Percentiles rank a stretch among this genome's conserved stretches.
Conservation (phyloP, 2,329 filamentous ascomycete genomes). For the Trematosphaeria pertusa region DNA sequence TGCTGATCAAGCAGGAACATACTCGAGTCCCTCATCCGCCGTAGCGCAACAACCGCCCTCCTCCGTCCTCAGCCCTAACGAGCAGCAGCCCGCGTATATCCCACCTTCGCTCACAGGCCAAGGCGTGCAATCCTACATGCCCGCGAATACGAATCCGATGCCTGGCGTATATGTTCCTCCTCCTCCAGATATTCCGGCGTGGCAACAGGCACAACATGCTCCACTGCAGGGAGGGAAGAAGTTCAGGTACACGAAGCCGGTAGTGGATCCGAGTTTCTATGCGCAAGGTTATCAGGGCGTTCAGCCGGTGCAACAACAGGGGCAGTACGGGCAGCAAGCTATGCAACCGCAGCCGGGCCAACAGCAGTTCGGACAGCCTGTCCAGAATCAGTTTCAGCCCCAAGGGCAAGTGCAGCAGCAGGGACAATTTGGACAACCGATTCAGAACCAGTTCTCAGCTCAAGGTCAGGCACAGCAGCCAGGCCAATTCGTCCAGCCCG, state of each 20-base stretch:
- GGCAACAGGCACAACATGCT: slow-evolving; percentile 46
- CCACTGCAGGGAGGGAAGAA: slow-evolving; percentile 41
- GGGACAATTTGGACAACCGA: slow-evolving; percentile 15
- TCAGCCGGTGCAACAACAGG: slow-evolving; percentile 22
- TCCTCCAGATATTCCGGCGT: slow-evolving; percentile 45
- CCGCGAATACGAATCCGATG: slow-evolving; percentile 43
- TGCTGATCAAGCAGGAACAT: slow-evolving; percentile 25
- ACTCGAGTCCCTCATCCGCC: slow-evolving; percentile 25
- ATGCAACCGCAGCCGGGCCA: slow-evolving; percentile 19
- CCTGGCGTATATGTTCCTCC: slow-evolving; percentile 46
- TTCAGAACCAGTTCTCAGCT: slow-evolving; percentile 15
- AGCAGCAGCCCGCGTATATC: slow-evolving; percentile 42
- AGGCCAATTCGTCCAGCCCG: slow-evolving; percentile 19
- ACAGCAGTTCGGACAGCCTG: slow-evolving; percentile 21
- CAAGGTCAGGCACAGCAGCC: slow-evolving; percentile 19
- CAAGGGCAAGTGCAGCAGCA: slow-evolving; percentile 18
- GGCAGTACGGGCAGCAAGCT: slow-evolving; percentile 22
- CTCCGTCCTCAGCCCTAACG: slow-evolving; percentile 39
- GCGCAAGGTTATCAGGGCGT: slow-evolving; percentile 32
- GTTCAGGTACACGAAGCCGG: slow-evolving; percentile 41
- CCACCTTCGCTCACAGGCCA: slow-evolving; percentile 43
- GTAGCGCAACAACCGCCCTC: slow-evolving; percentile 25
- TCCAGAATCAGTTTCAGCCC: slow-evolving; percentile 18
- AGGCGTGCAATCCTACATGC: slow-evolving; percentile 42
- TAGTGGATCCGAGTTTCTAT: slow-evolving; percentile 33